Evolutionary conservation across 306 rosid species (phyloP), one percentile per base, ranked within the genome.

Genomic region (Quercus mongolica): DNA sequence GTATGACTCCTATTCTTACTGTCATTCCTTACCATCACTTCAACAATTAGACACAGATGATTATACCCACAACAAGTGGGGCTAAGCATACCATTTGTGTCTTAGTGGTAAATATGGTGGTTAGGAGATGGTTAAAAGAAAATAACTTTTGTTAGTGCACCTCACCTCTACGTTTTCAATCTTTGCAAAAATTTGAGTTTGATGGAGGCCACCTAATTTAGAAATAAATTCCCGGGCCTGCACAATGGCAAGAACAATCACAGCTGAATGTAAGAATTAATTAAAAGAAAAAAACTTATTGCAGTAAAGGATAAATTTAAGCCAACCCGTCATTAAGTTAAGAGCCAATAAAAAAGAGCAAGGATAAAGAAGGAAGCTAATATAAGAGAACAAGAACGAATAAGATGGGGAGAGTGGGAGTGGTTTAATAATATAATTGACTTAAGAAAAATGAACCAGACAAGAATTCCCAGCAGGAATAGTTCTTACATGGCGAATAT

Each of bases 181-280:
- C 90, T 94, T 94, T 0, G 98, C 98, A 77, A 91, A 91, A 81
- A 94, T 92, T 80, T 94, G 98, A 76, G 98, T 91, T 82, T 88
- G 90, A 61, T 82, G 86, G 83, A 94, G 87, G 77, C 82, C 89
- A 6, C 97, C 94, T 61, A 90, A 84, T 67, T 86, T 86, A 19
- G 97, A 94, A 82, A 94, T 89, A 78, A 92, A 94, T n/a, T 87
- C 89, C 17, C 97, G 97, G 49, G 98, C 97, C 98, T 94, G 85
- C 79, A 82, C 67, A 78, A 63, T 25, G 76, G 49, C 21, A 52
- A 81, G 65, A 84, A 68, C 51, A 41, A 63, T 20, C 4, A 4
- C 9, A n/a, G 23, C 69, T 31, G 17, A 69, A 35, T 57, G 38
- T 52, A 78, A 81, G 74, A 75, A 74, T 26, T 77, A 61, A 71